Percentiles rank a stretch among this genome's conserved stretches.
Evolutionary conservation across 805 yeast genomes (phyloP).

Genomic region (Candida insectalens): DNA sequence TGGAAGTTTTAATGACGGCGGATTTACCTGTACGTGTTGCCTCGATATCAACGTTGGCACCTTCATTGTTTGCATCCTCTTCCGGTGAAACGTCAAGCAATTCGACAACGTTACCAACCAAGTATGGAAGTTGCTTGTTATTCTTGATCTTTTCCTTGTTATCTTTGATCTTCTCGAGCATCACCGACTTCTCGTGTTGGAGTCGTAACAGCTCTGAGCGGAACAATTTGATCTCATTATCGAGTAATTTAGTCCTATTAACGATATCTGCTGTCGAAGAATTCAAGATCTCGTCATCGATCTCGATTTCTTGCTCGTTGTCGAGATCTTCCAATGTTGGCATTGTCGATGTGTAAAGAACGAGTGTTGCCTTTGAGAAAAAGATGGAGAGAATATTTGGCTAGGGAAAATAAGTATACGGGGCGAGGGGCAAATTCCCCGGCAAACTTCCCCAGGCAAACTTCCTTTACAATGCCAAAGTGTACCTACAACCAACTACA

Average conservation of each 20-base stretch:
- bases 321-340: slow-evolving; percentile 72
- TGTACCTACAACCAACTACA: too few relatives aligned
- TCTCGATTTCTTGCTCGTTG: slow-evolving; percentile 40
- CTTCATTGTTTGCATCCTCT: slow-evolving; percentile 76
- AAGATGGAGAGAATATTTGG: too few relatives aligned
- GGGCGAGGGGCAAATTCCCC: too few relatives aligned
- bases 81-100: slow-evolving; percentile 81
- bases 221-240: slow-evolving; percentile 93
- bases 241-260: slow-evolving; percentile 80
- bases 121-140: slow-evolving; percentile 89
- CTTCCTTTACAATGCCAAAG: too few relatives aligned
- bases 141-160: slow-evolving; percentile 93
- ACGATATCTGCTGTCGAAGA: slow-evolving; percentile 75
- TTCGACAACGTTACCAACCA: slow-evolving; percentile 96
- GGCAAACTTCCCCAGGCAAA: too few relatives aligned
- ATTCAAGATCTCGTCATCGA: slow-evolving; percentile 74
- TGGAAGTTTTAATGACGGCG: slow-evolving; percentile 96
- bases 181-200: slow-evolving; percentile 84
- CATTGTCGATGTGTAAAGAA: too few relatives aligned
- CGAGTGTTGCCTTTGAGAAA: too few relatives aligned
- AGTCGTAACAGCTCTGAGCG: slow-evolving; percentile 84
- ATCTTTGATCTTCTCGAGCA: slow-evolving; percentile 90
- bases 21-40: slow-evolving; percentile 88
- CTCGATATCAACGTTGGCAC: slow-evolving; percentile 90
- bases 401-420: too few relatives aligned